These are phyloP conservation scores for Paracoccidioides brasiliensis DNA, from an alignment of 2,329 filamentous ascomycete species.

Conservation along the genomic window DNA sequence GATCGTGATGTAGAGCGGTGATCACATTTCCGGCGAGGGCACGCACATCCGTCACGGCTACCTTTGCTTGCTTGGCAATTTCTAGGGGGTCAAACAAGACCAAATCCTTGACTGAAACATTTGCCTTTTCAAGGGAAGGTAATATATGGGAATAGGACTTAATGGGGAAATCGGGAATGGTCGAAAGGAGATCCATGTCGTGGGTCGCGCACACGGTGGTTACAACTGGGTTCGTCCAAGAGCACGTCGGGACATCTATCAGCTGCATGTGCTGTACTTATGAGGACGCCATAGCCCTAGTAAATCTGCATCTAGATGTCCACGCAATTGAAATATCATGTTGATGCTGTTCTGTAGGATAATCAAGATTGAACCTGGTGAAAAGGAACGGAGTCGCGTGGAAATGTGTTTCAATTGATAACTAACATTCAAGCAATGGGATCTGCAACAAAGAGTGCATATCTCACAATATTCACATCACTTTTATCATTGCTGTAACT, in stretches of 20 bases:
- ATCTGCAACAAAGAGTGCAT: neutral
- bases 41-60: conserved; percentile 69
- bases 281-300: neutral
- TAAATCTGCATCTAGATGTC: neutral
- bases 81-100: conserved; percentile 71
- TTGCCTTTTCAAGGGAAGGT: conserved; percentile 63
- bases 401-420: neutral
- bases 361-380: neutral
- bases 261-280: neutral
- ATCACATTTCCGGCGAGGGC: conserved; percentile 57
- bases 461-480: neutral
- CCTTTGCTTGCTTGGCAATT: conserved; percentile 70
- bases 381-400: neutral
- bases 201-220: neutral
- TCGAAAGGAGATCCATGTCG: conserved; percentile 57
- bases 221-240: neutral
- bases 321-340: neutral
- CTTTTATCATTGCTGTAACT: too few species aligned
- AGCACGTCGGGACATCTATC: neutral
- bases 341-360: neutral
- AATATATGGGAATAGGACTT: conserved; percentile 61
- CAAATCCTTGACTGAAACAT: conserved; percentile 68
- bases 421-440: neutral
- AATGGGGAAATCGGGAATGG: conserved; percentile 67
- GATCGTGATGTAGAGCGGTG: conserved; percentile 52